Evolutionary conservation across 2,329 filamentous ascomycete species (phyloP), one percentile per base, ranked within the genome.

Genomic region (Diaporthe sp.): DNA sequence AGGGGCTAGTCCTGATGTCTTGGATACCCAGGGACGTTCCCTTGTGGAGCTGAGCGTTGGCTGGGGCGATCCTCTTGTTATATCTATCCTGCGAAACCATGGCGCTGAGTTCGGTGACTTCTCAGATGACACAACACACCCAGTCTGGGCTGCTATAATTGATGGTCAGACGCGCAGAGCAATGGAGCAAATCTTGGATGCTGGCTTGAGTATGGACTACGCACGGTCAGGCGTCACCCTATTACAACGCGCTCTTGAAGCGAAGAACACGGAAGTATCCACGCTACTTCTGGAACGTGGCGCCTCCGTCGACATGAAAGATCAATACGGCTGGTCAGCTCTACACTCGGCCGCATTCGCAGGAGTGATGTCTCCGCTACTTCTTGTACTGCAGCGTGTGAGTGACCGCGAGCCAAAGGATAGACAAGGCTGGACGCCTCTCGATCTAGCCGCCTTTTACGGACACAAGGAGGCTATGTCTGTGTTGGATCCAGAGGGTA

Each of bases 271-370:
- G 52, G 52, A 54, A 30, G 15, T 54, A 30, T 54, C 52, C 25
- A 54, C 52, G 25, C 52, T 54, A 9, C 52, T 54, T 30, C 25
- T 54, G 52, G 52, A 54, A 54, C 52, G 52, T 30, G 25, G 52
- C 52, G 52, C 52, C 15, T 54, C 52, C 7, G 52, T 54, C 52
- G 28, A 54, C 52, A 54, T 15, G 4, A 54, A 30, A 54, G 52
- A 54, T 54, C 52, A 15, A 54, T 54, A 54, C 28, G 52, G 52
- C 28, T 54, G 52, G 52, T 54, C 52, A 30, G 52, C 52, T 30
- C 52, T 54, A 54, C 52, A 54, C 52, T 54, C 52, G 5, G 52
- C 52, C 52, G 52, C 52, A 30, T 54, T 54, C 52, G 52, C 52
- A 19, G 52, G 52, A 54, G 52, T 54, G 25, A 25, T 54, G 9